Conservation (phyloP, 2,329 filamentous ascomycete genomes). For the Leptographium lundbergii region DNA sequence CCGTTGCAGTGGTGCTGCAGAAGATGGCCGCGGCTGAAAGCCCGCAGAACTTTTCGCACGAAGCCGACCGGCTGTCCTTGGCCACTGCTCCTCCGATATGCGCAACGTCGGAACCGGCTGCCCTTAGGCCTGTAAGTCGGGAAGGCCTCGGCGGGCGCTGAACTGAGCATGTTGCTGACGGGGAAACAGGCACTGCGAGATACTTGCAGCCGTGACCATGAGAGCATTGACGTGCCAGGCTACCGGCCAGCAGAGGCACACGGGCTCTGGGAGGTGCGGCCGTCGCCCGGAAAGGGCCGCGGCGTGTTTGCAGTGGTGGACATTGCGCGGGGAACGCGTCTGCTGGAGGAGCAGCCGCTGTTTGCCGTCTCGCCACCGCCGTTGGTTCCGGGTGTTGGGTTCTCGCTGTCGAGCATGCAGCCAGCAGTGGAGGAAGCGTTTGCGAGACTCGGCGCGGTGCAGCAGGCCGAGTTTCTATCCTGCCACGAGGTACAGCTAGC, state of each 20-base stretch:
- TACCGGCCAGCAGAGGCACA: not conserved
- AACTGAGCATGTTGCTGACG: too few species aligned
- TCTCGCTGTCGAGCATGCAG: slow-evolving; percentile 20
- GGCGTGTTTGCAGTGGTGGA: slow-evolving; percentile 25
- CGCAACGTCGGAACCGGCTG: not conserved
- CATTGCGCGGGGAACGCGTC: slow-evolving; percentile 24
- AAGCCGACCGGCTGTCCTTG: not conserved
- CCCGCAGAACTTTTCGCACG: not conserved
- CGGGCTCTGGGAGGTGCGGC: slow-evolving; percentile 9
- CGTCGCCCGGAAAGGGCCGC: slow-evolving; percentile 24
- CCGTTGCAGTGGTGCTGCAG: not conserved
- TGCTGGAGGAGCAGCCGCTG: slow-evolving; percentile 26
- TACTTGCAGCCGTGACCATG: not conserved
- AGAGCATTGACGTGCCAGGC: not conserved
- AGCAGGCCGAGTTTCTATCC: slow-evolving; percentile 17
- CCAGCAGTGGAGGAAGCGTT: slow-evolving; percentile 16
- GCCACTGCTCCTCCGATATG: not conserved
- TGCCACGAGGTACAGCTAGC: slow-evolving; percentile 16
- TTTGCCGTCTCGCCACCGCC: slow-evolving; percentile 18
- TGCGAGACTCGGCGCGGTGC: slow-evolving; percentile 12
- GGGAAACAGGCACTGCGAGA: not conserved
- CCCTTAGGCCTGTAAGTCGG: not conserved
- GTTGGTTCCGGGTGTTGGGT: slow-evolving; percentile 17
- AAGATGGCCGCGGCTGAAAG: not conserved
- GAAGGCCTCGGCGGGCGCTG: too few species aligned